Base-by-base conservation (phyloP, 176 grass and related monocot species). In the Typha latifolia region DNA sequence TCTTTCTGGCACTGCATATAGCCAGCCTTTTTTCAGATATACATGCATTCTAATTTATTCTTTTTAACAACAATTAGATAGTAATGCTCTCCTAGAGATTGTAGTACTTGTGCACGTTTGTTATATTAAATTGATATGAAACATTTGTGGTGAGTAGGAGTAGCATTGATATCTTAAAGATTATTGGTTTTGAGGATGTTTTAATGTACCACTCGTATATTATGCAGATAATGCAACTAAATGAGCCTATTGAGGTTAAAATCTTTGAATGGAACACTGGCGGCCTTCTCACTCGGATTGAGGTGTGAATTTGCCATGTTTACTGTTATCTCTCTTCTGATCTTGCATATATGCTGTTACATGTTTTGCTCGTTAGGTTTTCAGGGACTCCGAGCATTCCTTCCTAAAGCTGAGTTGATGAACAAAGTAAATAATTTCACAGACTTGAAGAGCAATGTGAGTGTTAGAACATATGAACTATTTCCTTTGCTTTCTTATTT, bases 371-470 rank as follows among this genome's bases (percentile, higher is more conserved):
- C 62, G 49, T 53, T 67, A 64, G 47, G 19, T 12, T 48, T 67
- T 75, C 77, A 88, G 87, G 92, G 92, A 4, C 80, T 96, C 74
- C 82, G 92, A 34, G 92, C 85, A 15, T 96, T 88, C 62, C 84
- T 96, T n/a, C 92, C 92, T 73, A 96, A 88, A 80, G 77, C 75
- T 74, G 85, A 88, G 73, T 74, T 96, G 80, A 86, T 88, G 79
- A 77, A 73, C 47, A 83, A 66, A 79, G 81, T 90, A 75, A 85
- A 66, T 74, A 91, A 86, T 67, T 96, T 88, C 75, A 84, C 68
- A 31, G 84, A 88, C 63, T 82, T 88, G 27, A 96, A 96, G 79
- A 78, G 84, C 52, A 83, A 72, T 86, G 92, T 96, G 84, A 88
- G 81, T 85, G 34, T 43, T 43, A 43, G 37, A 43, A 43, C 7